Base-by-base conservation (phyloP, 2,329 filamentous ascomycete genomes). In the Trichoderma afroharzianum region DNA sequence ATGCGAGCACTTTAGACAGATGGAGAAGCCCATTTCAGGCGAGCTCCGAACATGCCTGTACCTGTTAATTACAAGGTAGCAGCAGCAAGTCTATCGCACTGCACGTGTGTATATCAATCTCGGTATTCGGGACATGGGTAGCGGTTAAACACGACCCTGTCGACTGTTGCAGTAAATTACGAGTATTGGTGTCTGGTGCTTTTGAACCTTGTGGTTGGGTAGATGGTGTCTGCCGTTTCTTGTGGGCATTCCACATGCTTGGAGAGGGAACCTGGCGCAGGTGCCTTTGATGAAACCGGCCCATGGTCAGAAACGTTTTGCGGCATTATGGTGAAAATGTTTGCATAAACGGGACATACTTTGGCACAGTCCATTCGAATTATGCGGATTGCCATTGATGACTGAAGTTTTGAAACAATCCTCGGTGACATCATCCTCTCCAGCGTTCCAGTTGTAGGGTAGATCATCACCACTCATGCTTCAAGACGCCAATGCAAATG, bases 81-180 rank as follows among this genome's bases (percentile, higher is more conserved):
- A 33, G 28, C 11, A 15, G 57, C 2, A 4, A 28, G 24, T 32
- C 28, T 18, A 43, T 58, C 53, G 64, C 64, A 32, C 53, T n/a
- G 64, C 50, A 68, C 53, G 53, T 68, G 64, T 58, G 28, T 57
- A 39, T 68, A 39, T 68, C 53, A 43, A 68, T 68, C 33, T 68
- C 64, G 64, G 64, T 43, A 43, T 43, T 39, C 50, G 64, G 64
- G 33, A 21, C 21, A 58, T 57, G 53, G 18, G 30, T 9, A 64
- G 18, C 39, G 47, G 18, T 30, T 57, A 32, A n/a, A 28, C n/a
- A 47, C 33, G 24, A 58, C 33, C 33, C 43, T 58, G 26, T 43
- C n/a, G 26, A 58, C 18, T 14, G 33, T 39, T 24, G 12, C 2
- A 30, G 43, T 32, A 50, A 59, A 59, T 59, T 14, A 32, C 15